Base-by-base conservation (phyloP, 108 stramenopile species). In the Cyclotella cryptica region DNA sequence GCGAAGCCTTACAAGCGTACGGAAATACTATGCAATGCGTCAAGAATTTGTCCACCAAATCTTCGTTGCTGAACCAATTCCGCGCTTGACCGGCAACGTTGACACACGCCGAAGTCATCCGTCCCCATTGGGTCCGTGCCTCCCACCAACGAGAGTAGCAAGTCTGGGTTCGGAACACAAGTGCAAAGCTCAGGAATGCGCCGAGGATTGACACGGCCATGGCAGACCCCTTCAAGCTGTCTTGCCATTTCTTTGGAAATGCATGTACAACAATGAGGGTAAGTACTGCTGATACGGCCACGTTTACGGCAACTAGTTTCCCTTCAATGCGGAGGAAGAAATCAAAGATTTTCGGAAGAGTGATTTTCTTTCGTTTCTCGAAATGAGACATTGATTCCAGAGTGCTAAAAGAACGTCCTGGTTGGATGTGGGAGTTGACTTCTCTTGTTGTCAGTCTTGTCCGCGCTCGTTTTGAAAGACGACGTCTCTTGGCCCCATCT, bases 381-480 rank as follows among this genome's bases (percentile, higher is more conserved):
- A 76, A 51, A 21, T 44, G 66, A 27, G 41, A 35, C 75, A 68
- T 76, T 2, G 45, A 47, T 54, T 77, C 76, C 0, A 77, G 28
- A 9, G 26, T 35, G 15, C 26, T 44, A 30, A 30, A 61, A 10
- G 24, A 28, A 2, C 77, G 46, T 52, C 68, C 77, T 18, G 67
- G 67, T 45, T 69, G 77, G 41, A 78, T 64, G 22, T 69, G 58
- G 19, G 69, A 44, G 51, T 78, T 78, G 3, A 78, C 69, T 70
- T 78, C 77, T 44, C 77, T 58, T 60, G 63, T 78, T 27, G 77
- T 78, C 26, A 78, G 61, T 64, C 77, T 61, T 40, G 77, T 78
- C 30, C 77, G 43, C 0, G 77, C 77, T 27, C 77, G 28, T 27
- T 70, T 70, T 9, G 77, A 78, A 15, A 78, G 69, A 3, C 77